These are phyloP conservation scores for Diophrys sp. DNA, from an alignment of 73 alveolate genomes.

Conservation along the genomic window DNA sequence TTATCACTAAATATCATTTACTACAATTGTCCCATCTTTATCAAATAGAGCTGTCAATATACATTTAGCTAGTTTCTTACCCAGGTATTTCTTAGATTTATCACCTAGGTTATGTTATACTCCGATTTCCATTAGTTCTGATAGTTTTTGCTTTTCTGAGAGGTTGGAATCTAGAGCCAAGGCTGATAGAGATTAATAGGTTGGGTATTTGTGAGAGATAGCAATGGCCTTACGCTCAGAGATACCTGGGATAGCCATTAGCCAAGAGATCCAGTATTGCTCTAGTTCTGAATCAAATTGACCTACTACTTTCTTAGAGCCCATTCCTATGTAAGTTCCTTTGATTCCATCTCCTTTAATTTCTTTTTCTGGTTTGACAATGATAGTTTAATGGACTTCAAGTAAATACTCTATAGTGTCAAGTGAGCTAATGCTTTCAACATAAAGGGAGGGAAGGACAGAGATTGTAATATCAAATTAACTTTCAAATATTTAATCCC, in stretches of 20 bases:
- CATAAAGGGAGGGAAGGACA: no score
- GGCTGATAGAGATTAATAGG: conserved; percentile 24
- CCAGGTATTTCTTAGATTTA: conserved; percentile 25
- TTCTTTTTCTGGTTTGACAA: no score
- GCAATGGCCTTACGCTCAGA: conserved; percentile 63
- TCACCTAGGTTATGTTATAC: conserved; percentile 35
- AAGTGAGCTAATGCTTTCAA: no score
- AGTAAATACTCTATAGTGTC: no score
- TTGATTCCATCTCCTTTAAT: no score
- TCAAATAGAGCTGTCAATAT: no score
- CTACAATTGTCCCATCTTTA: no score
- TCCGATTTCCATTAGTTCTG: conserved; percentile 24
- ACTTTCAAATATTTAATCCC: no score
- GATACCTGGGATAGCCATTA: conserved; percentile 64
- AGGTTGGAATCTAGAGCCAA: conserved; percentile 9
- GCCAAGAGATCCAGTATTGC: conserved; percentile 25
- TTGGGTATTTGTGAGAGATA: conserved; percentile 42
- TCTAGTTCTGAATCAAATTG: conserved; percentile 34
- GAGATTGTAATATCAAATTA: no score
- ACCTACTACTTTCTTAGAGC: conserved; percentile 28
- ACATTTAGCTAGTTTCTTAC: conserved; percentile 46
- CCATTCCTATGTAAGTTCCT: no score
- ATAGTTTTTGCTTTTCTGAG: conserved; percentile 19
- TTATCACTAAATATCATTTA: no score
- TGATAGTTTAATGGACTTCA: no score